Conservation (phyloP, 495 filamentous ascomycete genomes). For the Neurospora intermedia region DNA sequence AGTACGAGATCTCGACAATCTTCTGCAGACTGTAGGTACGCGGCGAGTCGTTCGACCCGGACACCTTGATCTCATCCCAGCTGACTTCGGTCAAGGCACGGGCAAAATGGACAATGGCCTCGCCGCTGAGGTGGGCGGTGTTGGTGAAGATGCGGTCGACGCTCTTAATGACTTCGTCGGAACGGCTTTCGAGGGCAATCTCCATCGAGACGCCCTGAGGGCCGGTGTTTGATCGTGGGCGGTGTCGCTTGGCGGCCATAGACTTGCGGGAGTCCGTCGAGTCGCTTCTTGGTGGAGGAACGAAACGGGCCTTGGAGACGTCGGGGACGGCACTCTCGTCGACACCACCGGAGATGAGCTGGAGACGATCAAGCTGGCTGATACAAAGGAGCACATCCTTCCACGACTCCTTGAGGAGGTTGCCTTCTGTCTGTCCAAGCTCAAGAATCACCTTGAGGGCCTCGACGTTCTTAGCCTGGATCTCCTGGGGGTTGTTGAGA, state of each 20-base stretch:
- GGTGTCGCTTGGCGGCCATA: conserved; percentile 50
- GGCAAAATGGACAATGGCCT: conserved; percentile 97
- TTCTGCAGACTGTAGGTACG: conserved; percentile 96
- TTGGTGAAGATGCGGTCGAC: conserved; percentile 95
- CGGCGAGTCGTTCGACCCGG: conserved; percentile 86
- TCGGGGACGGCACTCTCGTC: conserved; percentile 89
- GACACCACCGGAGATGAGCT: conserved; percentile 88
- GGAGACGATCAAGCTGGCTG: conserved; percentile 89
- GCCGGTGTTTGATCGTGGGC: conserved; percentile 53
- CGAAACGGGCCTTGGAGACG: conserved; percentile 72
- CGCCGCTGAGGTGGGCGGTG: conserved; percentile 83
- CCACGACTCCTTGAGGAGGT: conserved; percentile 82
- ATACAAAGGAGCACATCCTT: conserved; percentile 91
- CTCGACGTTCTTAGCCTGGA: conserved; percentile 93
- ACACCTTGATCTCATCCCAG: conserved; percentile 97
- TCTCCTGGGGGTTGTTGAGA: conserved; percentile 87
- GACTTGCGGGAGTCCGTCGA: conserved; percentile 50
- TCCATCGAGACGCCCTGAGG: conserved; percentile 66
- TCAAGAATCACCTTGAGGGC: conserved; percentile 84
- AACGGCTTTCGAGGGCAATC: conserved; percentile 83
- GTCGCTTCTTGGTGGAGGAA: conserved; percentile 37
- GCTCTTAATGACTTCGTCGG: conserved; percentile 80
- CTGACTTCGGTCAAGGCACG: conserved; percentile 89
- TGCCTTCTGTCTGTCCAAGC: conserved; percentile 84
- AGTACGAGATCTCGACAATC: conserved; percentile 95